Base-by-base conservation (phyloP, 2,329 filamentous ascomycete genomes). In the Colletotrichum sojae region DNA sequence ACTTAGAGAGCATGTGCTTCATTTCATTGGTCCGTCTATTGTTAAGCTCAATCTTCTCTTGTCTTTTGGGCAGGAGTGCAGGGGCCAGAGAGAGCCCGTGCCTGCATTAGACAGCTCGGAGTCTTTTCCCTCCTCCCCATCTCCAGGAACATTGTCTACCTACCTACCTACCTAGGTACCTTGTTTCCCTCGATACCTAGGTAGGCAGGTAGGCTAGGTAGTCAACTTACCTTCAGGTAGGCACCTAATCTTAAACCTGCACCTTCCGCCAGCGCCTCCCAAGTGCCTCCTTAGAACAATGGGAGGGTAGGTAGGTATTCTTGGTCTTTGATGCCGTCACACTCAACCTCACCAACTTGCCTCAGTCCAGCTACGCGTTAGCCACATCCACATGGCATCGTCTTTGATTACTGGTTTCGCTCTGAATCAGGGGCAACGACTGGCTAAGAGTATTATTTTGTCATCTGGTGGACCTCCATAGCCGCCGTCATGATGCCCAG, bases 21-120 rank as follows among this genome's bases (percentile, higher is more conserved):
- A 13, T 56, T 12, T 16, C 36, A 69, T 66, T 69, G 62, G 66
- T 18, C 31, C 13, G 15, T 39, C 20, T 13, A 6, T 20, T 18
- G 61, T 55, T 59, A 69, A 65, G 66, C 66, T 69, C 43, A 51
- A 40, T 40, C 25, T 36, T 45, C 48, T 59, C 60, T 48, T 53
- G 65, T 53, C 60, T n/a, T 43, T 55, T 53, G 45, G n/a, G 46
- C 13, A 16, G 4, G 13, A 43, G 13, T 43, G 40, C 40, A 45
- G 62, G 36, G 36, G 64, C 45, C 31, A 22, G 18, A 36, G 27
- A 63, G 48, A 48, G 60, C 39, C n/a, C 12, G 66, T 66, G 60
- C 66, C 62, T 69, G 66, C 66, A 59, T 65, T 68, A 65, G 22
- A 45, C 46, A 22, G 18, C 49, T 45, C 25, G 16, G 27, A n/a